A percentile compares a stretch with the other conserved stretches of the same genome.
Conservation (phyloP, 257 asterid genomes). For the Mitragyna speciosa region DNA sequence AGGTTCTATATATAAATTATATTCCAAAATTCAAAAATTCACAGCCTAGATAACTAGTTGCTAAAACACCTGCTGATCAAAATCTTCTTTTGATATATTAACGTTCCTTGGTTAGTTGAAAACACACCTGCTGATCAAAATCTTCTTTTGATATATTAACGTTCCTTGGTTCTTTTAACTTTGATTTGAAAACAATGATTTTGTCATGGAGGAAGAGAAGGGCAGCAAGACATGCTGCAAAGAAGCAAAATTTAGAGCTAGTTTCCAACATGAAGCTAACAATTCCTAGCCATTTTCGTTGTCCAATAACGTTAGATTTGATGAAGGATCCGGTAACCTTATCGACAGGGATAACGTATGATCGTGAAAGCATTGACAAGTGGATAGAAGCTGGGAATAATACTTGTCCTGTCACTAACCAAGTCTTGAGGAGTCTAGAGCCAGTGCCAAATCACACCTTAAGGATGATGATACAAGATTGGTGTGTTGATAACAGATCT, state of each 20-base stretch:
- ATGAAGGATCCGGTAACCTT: conserved; percentile 41
- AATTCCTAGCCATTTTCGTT: conserved; percentile 26
- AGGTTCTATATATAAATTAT: not conserved
- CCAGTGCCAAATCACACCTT: conserved; percentile 35
- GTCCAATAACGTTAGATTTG: conserved; percentile 36
- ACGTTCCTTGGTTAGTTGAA: too few relatives aligned
- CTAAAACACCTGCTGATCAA: too few relatives aligned
- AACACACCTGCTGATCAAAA: not conserved
- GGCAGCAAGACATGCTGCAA: conserved; percentile 25
- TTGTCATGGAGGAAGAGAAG: conserved; percentile 32
- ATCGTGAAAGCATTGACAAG: conserved; percentile 31
- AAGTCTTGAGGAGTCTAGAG: conserved; percentile 20
- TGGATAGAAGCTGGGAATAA: conserved; percentile 33
- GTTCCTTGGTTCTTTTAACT: not conserved
- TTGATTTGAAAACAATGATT: conserved; percentile 9
- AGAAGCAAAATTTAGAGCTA: conserved; percentile 15
- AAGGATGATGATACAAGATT: conserved; percentile 48
- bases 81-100: too few relatives aligned
- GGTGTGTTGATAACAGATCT: conserved; percentile 50
- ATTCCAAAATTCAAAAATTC: not conserved
- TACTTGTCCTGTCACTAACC: conserved; percentile 30
- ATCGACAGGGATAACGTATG: conserved; percentile 35
- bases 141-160: not conserved
- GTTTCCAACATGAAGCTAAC: conserved; percentile 7
- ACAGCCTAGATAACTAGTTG: not conserved